phyloP scores from a whole-genome alignment of 192 early-diverging fungal genomes.

The Haplosporangium gracile region DNA sequence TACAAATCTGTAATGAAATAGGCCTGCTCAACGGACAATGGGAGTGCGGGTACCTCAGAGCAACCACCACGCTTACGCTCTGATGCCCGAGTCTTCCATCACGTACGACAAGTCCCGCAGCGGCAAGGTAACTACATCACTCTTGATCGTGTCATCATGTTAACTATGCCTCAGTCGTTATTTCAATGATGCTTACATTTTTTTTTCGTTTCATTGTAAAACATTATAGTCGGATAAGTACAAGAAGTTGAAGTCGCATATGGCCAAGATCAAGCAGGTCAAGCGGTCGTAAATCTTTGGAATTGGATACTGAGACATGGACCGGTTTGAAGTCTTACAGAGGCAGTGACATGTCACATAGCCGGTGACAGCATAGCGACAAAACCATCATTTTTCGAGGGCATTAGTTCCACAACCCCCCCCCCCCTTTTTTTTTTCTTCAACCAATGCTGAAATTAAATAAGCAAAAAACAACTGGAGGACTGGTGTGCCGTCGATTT shows the following conservation, averaged over 20 bases:
- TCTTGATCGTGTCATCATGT: neutral
- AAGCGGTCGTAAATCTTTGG: slow-evolving; percentile 29
- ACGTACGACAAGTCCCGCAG: slow-evolving; percentile 51
- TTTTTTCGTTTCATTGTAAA: neutral
- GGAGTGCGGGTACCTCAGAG: slow-evolving; percentile 47
- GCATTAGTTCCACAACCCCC: too few relatives aligned
- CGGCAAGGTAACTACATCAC: slow-evolving; percentile 31
- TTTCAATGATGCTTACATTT: neutral
- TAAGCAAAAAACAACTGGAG: too few relatives aligned
- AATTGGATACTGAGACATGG: neutral
- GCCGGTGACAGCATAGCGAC: neutral
- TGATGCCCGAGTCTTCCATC: slow-evolving; percentile 50
- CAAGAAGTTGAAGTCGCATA: slow-evolving; percentile 54
- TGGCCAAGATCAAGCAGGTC: slow-evolving; percentile 59
- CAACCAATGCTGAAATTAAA: too few relatives aligned
- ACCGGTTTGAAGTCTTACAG: neutral
- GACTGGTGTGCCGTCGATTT: too few relatives aligned
- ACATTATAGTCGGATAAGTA: slow-evolving; percentile 43
- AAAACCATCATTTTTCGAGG: too few relatives aligned
- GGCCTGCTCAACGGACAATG: slow-evolving; percentile 23
- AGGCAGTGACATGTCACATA: neutral
- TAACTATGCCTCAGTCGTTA: neutral
- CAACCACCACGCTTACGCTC: slow-evolving; percentile 36
- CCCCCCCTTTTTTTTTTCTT: too few relatives aligned
- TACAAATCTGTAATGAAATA: neutral